A percentile compares a stretch with the other conserved stretches of the same genome.
These are phyloP conservation scores for Xenoacremonium recifei DNA, from an alignment of 2,329 filamentous ascomycete species.

Conservation along the genomic window DNA sequence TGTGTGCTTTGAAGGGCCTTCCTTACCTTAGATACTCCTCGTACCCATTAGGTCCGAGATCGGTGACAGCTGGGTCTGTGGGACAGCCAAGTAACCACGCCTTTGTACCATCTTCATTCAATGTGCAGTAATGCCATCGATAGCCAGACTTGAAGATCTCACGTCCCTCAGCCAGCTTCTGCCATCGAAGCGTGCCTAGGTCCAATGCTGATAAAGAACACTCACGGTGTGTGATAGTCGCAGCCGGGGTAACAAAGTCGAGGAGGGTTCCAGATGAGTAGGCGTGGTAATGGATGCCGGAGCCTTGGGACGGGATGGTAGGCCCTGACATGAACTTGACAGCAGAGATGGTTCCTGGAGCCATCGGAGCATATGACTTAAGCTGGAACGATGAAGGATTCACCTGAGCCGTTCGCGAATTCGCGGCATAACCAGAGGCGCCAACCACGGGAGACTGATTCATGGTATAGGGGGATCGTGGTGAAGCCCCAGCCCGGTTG, in stretches of 20 bases:
- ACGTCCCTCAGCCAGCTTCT: constrained; percentile 88
- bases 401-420: constrained; percentile 65
- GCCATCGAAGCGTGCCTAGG: constrained; percentile 84
- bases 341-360: constrained; percentile 85
- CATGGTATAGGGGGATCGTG: constrained; percentile 52
- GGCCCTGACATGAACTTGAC: constrained; percentile 81
- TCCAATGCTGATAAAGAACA: constrained; percentile 90
- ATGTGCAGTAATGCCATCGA: constrained; percentile 96
- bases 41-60: constrained; percentile 66
- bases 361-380: constrained; percentile 75
- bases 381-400: constrained; percentile 65
- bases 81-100: constrained; percentile 95
- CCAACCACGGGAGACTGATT: constrained; percentile 52
- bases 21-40: constrained; percentile 78
- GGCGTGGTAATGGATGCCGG: constrained; percentile 91
- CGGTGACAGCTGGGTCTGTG: constrained; percentile 65
- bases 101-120: constrained; percentile 93
- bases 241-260: constrained; percentile 90
- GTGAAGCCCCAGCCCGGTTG: constrained; percentile 46
- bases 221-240: constrained; percentile 80
- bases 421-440: constrained; percentile 64
- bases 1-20: not conserved
- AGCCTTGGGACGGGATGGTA: constrained; percentile 82
- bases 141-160: constrained; percentile 93
- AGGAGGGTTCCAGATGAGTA: constrained; percentile 91